A percentile compares a stretch with the other conserved stretches of the same genome.
These are phyloP conservation scores for Daedaleopsis nitida DNA, from an alignment of 768 basidiomycete species.

Conservation along the genomic window DNA sequence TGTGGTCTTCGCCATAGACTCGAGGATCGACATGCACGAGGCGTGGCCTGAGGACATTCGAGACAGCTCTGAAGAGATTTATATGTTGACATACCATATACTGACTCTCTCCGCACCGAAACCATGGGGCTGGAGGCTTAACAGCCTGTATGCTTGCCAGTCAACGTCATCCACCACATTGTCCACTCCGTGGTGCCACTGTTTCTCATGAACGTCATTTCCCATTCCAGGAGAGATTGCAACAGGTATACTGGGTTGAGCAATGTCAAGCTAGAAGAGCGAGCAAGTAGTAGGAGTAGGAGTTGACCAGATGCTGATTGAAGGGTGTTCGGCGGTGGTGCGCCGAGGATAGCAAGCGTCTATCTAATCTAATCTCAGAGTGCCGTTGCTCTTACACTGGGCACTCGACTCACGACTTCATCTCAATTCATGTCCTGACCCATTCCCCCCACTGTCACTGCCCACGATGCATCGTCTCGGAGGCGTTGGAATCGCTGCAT, in stretches of 20 bases:
- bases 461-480: conserved; percentile 68
- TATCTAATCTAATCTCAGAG: background rate
- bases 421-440: background rate
- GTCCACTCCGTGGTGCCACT: background rate
- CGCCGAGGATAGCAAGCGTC: background rate
- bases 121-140: conserved; percentile 60
- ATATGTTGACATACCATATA: conserved; percentile 55
- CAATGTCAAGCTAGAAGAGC: background rate
- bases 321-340: too few species aligned
- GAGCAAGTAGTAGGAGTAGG: background rate
- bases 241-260: background rate
- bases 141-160: conserved; percentile 49
- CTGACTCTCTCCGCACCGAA: conserved; percentile 57
- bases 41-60: conserved; percentile 37
- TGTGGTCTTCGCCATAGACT: background rate
- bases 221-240: background rate
- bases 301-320: background rate
- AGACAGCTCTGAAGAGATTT: conserved; percentile 17
- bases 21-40: conserved; percentile 36
- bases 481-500: conserved; percentile 86
- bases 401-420: background rate
- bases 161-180: conserved; percentile 31
- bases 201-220: background rate
- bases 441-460: background rate
- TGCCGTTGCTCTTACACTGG: too few species aligned